These are phyloP conservation scores for Artemisia annua DNA, from an alignment of 129 eudicot species.

Conservation along the genomic window DNA sequence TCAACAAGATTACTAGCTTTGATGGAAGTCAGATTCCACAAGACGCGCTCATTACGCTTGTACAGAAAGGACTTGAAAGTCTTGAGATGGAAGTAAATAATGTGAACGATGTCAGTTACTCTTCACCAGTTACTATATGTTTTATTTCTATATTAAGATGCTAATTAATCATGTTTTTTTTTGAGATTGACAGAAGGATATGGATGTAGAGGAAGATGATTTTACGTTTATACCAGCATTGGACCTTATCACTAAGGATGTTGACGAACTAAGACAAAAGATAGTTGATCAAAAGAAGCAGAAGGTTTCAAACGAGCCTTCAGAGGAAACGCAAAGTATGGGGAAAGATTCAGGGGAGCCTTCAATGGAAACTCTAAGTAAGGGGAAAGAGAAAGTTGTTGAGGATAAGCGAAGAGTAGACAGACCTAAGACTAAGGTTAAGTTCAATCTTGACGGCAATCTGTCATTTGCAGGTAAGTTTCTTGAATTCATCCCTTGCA, in stretches of 20 bases:
- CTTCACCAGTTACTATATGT: slow-evolving; percentile 1
- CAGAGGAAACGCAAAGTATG: slow-evolving; percentile 18
- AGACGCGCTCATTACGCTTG: slow-evolving; percentile 52
- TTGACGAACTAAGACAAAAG: slow-evolving; percentile 37
- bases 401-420: slow-evolving; percentile 26
- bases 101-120: slow-evolving; percentile 48
- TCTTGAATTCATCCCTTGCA: slow-evolving; percentile 3
- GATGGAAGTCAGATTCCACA: slow-evolving; percentile 56
- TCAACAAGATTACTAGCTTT: slow-evolving; percentile 31
- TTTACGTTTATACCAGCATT: slow-evolving; percentile 48
- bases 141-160: not conserved
- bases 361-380: slow-evolving; percentile 14
- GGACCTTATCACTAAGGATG: slow-evolving; percentile 68
- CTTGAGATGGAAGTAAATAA: slow-evolving; percentile 69
- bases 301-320: slow-evolving; percentile 30
- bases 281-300: slow-evolving; percentile 36
- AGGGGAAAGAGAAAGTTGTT: slow-evolving; percentile 20
- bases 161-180: slow-evolving; percentile 26
- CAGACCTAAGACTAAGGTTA: slow-evolving; percentile 22
- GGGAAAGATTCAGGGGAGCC: slow-evolving; percentile 34
- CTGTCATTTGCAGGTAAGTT: slow-evolving; percentile 36
- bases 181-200: slow-evolving; percentile 42
- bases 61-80: slow-evolving; percentile 58
- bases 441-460: slow-evolving; percentile 24
- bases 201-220: slow-evolving; percentile 54